These are phyloP conservation scores for Penicillium coprophilum DNA, from an alignment of 495 filamentous ascomycete species.

Conservation along the genomic window DNA sequence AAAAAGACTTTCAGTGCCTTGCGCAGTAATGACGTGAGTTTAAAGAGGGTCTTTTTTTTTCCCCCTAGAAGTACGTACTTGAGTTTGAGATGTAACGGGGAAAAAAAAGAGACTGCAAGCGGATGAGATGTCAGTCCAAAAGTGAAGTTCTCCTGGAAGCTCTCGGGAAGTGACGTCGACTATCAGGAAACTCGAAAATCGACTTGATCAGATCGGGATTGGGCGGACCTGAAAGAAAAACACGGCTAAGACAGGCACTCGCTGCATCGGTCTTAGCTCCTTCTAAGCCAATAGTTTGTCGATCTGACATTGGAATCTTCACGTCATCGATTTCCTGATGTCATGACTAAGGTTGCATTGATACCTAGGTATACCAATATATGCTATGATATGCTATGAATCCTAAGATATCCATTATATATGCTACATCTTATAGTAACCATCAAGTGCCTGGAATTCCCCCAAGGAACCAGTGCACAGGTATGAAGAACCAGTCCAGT, in stretches of 20 bases:
- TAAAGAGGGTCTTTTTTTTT: slow-evolving; percentile 18
- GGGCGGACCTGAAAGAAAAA: not conserved
- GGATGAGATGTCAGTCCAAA: slow-evolving; percentile 12
- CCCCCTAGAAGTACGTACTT: slow-evolving; percentile 15
- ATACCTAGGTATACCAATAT: too few relatives aligned
- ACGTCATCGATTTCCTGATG: slow-evolving; percentile 32
- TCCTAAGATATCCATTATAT: too few relatives aligned
- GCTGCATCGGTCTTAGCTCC: not conserved
- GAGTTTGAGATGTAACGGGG: slow-evolving; percentile 34
- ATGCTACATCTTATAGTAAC: too few relatives aligned
- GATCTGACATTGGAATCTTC: slow-evolving; percentile 5
- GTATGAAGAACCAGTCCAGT: not conserved
- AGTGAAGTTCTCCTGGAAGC: slow-evolving; percentile 10
- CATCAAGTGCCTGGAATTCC: too few relatives aligned
- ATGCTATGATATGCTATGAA: too few relatives aligned
- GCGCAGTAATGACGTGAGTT: slow-evolving; percentile 47
- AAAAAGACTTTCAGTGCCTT: slow-evolving; percentile 24
- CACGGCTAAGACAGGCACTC: too few relatives aligned
- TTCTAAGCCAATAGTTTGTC: slow-evolving; percentile 12
- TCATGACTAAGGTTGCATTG: slow-evolving; percentile 13
- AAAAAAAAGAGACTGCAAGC: slow-evolving; percentile 40
- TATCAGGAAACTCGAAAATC: slow-evolving; percentile 17
- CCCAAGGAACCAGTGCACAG: too few relatives aligned
- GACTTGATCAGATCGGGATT: not conserved
- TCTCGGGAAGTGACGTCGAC: slow-evolving; percentile 41